phyloP scores from a whole-genome alignment of 2,329 filamentous ascomycete genomes.

The Phyllosticta capitalensis region DNA sequence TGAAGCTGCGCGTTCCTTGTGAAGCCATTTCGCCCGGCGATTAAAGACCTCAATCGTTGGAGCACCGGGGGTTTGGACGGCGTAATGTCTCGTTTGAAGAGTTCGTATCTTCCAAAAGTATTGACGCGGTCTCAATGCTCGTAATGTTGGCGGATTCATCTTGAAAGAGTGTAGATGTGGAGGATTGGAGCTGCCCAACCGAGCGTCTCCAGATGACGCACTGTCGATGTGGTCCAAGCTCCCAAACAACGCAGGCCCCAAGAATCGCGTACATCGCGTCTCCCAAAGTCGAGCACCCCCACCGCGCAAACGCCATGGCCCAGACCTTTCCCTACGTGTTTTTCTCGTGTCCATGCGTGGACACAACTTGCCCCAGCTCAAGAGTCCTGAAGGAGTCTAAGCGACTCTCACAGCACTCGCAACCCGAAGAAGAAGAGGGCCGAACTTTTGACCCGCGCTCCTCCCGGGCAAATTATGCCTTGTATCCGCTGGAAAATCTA shows the following conservation, averaged over 20 bases:
- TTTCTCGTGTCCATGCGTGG: constrained; percentile 55
- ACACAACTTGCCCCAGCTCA: constrained; percentile 21
- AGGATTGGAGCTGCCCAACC: not conserved
- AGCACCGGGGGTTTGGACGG: constrained; percentile 65
- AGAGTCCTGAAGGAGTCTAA: constrained; percentile 23
- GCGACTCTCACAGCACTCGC: constrained; percentile 24
- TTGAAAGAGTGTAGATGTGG: constrained; percentile 2
- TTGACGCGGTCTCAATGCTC: constrained; percentile 27
- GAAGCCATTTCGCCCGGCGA: constrained; percentile 73
- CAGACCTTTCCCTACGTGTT: constrained; percentile 53
- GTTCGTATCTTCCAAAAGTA: constrained; percentile 15
- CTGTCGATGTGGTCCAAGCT: constrained; percentile 8
- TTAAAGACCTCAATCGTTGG: constrained; percentile 89
- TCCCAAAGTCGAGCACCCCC: not conserved
- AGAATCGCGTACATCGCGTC: not conserved
- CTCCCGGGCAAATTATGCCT: constrained; percentile 76
- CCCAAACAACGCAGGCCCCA: not conserved
- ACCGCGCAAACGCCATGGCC: constrained; percentile 35
- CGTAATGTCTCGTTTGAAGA: constrained; percentile 45
- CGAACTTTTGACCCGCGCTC: constrained; percentile 78
- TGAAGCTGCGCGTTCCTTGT: constrained; percentile 75
- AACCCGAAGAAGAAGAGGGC: constrained; percentile 53
- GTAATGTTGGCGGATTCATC: constrained; percentile 26
- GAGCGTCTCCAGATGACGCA: constrained; percentile 4
- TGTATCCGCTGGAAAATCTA: constrained; percentile 87